These are phyloP conservation scores for Apiosordaria backusii DNA, from an alignment of 495 filamentous ascomycete genomes.

Conservation along the genomic window DNA sequence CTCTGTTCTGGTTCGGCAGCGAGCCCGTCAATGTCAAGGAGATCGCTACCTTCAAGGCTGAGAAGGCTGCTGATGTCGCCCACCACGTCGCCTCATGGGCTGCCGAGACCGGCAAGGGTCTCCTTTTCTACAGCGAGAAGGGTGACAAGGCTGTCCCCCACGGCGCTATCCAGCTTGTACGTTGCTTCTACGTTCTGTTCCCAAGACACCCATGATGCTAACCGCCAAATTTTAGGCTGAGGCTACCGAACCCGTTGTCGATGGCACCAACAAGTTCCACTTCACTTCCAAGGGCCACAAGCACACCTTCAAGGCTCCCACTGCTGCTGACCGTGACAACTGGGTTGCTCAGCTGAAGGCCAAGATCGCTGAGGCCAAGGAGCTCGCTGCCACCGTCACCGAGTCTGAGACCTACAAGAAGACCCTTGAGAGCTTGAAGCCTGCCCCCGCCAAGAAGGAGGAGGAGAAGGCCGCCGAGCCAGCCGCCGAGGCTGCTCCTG, in stretches of 20 bases:
- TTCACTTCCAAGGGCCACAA: slow-evolving; percentile 83
- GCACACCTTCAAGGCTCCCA: slow-evolving; percentile 81
- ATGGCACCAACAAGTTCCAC: slow-evolving; percentile 72
- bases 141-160: slow-evolving; percentile 75
- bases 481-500: slow-evolving; percentile 38
- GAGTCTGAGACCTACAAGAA: slow-evolving; percentile 76
- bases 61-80: slow-evolving; percentile 74
- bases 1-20: slow-evolving; percentile 86
- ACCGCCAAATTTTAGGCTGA: slow-evolving; percentile 59
- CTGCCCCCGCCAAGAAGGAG: slow-evolving; percentile 47
- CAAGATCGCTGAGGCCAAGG: slow-evolving; percentile 75
- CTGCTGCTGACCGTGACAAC: slow-evolving; percentile 74
- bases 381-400: slow-evolving; percentile 61
- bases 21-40: slow-evolving; percentile 74
- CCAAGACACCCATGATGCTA: slow-evolving; percentile 14
- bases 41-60: slow-evolving; percentile 70
- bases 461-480: slow-evolving; percentile 38
- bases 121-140: slow-evolving; percentile 85
- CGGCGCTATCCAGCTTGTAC: slow-evolving; percentile 81
- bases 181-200: slow-evolving; percentile 22
- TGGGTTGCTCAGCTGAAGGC: slow-evolving; percentile 78
- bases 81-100: slow-evolving; percentile 85
- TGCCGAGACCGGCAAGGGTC: slow-evolving; percentile 88
- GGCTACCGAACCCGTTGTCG: slow-evolving; percentile 70
- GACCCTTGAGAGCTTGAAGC: slow-evolving; percentile 68